Percentiles rank a stretch among this genome's conserved stretches.
phyloP scores from a whole-genome alignment of 306 rosid genomes.

The Alnus rubra region DNA sequence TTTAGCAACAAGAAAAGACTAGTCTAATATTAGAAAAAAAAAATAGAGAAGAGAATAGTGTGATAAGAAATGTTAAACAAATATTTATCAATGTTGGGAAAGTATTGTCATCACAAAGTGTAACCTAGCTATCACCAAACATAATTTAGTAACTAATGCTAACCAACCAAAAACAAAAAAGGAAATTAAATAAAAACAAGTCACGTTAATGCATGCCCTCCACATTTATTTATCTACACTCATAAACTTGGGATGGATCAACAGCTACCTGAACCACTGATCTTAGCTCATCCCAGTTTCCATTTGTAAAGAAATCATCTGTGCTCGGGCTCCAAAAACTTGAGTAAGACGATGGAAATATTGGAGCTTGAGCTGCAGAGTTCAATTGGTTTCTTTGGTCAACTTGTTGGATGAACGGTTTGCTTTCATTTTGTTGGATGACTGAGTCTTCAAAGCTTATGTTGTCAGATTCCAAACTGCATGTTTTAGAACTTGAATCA shows the following conservation, averaged over 20 bases:
- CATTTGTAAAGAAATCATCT: conserved; percentile 46
- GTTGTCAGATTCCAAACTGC: conserved; percentile 58
- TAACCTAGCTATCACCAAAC: no score
- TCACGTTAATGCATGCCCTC: background rate
- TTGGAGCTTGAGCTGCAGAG: conserved; percentile 10
- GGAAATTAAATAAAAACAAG: no score
- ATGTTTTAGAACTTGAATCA: conserved; percentile 52
- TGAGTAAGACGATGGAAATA: conserved; percentile 32
- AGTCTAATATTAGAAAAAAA: no score
- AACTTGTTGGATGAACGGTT: conserved; percentile 29
- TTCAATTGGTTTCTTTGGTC: conserved; percentile 13
- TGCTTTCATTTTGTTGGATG: conserved; percentile 38
- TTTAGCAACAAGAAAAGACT: no score
- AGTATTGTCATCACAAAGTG: no score
- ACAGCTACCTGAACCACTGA: conserved; percentile 53
- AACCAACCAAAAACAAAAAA: no score
- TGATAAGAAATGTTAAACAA: no score
- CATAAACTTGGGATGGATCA: conserved; percentile 51
- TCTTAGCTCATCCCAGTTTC: conserved; percentile 73
- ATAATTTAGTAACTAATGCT: no score
- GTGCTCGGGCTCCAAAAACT: conserved; percentile 44
- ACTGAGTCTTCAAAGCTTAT: conserved; percentile 36
- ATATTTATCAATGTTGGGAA: no score
- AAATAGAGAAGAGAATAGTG: no score
- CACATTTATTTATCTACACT: conserved; percentile 24